Base-by-base conservation (phyloP, 495 filamentous ascomycete genomes). In the Delitschia confertaspora region DNA sequence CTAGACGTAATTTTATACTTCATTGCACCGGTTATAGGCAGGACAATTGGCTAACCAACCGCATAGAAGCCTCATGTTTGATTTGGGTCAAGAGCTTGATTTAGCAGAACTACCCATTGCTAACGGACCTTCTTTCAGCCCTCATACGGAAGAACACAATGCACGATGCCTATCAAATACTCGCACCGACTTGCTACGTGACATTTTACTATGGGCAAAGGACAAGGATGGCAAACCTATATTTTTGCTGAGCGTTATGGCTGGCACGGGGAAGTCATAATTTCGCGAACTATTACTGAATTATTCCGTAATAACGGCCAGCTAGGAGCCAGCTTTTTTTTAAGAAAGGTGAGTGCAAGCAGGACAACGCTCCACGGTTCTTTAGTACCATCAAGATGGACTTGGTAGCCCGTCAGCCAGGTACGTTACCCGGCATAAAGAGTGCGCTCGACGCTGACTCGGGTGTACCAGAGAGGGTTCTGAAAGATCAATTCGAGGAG, bases 181-280 rank as follows among this genome's bases (percentile, higher is more conserved):
- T 11, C 17, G 56, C 8, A 48, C 33, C 26, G 50, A 53, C 8
- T 33, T 59, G 1, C 55, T 57, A 6, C 26, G 32, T 18, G n/a
- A 49, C 6, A 55, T 54, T 18, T 16, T 9, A 5, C 16, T 19
- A 18, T 58, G 57, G 57, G 45, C 30, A 2, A 45, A 50, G 18
- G 35, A 33, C 14, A 21, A 17, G 23, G 25, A 22, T n/a, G 16
- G 27, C 26, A 49, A 43, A 31, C 7, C 20, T 24, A 59, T 63
- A 43, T 62, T 61, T 39, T 66, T 58, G 62, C 45, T 66, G 14
- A 53, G 49, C 20, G 60, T 52, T 11, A 48, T 42, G 42, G 58
- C 59, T 9, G 57, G 58, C 9, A 53, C 52, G 7, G 59, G 59
- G 7, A 62, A 61, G 35, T 62, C 59, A 63, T 60, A 11, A 43